Evolutionary conservation across 2,329 filamentous ascomycete species (phyloP).

Genomic region (Penicillium sumatraense): DNA sequence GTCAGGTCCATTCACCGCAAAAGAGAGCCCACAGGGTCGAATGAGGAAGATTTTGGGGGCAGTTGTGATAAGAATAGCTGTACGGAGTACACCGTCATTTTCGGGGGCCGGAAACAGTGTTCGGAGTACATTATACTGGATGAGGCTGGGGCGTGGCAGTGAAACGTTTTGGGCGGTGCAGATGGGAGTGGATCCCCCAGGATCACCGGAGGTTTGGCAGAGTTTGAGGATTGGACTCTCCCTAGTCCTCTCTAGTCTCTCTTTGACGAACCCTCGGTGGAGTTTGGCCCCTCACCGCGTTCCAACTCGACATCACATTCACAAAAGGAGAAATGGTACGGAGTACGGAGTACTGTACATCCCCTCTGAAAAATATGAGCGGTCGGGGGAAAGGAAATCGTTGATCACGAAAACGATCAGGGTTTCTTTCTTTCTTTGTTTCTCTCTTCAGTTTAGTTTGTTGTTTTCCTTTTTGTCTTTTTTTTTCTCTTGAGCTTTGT

Average conservation of each 20-base stretch:
- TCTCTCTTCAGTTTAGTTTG: no score
- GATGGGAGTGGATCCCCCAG: slow-evolving; percentile 20
- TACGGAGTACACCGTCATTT: slow-evolving; percentile 24
- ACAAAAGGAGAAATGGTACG: neutral
- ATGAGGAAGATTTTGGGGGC: neutral
- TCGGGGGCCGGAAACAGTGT: slow-evolving; percentile 3
- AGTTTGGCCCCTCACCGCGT: neutral
- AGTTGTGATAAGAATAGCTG: slow-evolving; percentile 6
- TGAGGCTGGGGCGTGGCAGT: slow-evolving; percentile 41
- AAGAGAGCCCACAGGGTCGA: neutral
- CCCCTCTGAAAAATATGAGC: no score
- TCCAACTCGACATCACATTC: neutral
- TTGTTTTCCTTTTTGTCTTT: no score
- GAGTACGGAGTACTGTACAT: no score
- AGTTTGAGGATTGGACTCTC: neutral
- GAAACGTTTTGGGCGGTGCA: slow-evolving; percentile 36
- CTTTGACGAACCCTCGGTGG: slow-evolving; percentile 20
- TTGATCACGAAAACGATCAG: neutral
- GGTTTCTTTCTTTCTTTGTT: neutral
- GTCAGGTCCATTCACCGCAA: slow-evolving; percentile 12
- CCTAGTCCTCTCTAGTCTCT: slow-evolving; percentile 9
- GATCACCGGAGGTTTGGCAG: slow-evolving; percentile 29
- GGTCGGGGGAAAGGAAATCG: neutral
- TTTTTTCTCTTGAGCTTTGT: no score
- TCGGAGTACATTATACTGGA: slow-evolving; percentile 9